Conservation (phyloP, 192 early-diverging fungal genomes). For the Globomyces pollinis-pini region DNA sequence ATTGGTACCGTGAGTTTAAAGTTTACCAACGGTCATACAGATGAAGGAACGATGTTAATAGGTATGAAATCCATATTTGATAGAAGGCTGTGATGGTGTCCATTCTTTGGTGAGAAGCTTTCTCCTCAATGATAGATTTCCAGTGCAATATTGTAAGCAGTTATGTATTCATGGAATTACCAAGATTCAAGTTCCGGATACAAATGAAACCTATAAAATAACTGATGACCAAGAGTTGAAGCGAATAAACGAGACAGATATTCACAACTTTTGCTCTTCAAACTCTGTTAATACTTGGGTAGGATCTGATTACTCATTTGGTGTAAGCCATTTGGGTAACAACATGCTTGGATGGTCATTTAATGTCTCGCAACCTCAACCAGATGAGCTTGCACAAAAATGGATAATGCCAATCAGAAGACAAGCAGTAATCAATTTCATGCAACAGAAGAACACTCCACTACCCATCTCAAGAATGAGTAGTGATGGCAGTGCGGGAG, state of each 20-base stretch:
- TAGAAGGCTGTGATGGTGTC: conserved; percentile 34
- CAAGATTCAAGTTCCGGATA: conserved; percentile 20
- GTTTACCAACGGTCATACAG: conserved; percentile 34
- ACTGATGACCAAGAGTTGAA: conserved; percentile 17
- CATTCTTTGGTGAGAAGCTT: conserved; percentile 39
- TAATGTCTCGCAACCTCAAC: conserved; percentile 32
- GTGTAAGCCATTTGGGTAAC: conserved; percentile 43
- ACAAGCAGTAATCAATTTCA: background rate
- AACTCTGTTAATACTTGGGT: conserved; percentile 22
- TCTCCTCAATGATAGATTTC: conserved; percentile 13
- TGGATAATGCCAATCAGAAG: conserved; percentile 16
- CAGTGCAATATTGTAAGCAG: conserved; percentile 28
- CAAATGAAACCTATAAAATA: conserved; percentile 22
- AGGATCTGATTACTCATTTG: conserved; percentile 34
- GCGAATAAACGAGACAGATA: conserved; percentile 25
- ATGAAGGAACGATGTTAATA: conserved; percentile 31
- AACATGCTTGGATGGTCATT: conserved; percentile 43
- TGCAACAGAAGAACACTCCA: background rate
- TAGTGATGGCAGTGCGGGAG: conserved; percentile 1
- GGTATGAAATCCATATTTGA: background rate
- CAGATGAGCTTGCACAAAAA: conserved; percentile 17
- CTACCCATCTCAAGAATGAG: background rate
- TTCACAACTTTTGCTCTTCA: conserved; percentile 31
- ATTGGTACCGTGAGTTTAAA: conserved; percentile 30
- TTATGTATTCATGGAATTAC: conserved; percentile 35